Base-by-base conservation (phyloP, 192 early-diverging fungal genomes). In the Coemansia sp. region DNA sequence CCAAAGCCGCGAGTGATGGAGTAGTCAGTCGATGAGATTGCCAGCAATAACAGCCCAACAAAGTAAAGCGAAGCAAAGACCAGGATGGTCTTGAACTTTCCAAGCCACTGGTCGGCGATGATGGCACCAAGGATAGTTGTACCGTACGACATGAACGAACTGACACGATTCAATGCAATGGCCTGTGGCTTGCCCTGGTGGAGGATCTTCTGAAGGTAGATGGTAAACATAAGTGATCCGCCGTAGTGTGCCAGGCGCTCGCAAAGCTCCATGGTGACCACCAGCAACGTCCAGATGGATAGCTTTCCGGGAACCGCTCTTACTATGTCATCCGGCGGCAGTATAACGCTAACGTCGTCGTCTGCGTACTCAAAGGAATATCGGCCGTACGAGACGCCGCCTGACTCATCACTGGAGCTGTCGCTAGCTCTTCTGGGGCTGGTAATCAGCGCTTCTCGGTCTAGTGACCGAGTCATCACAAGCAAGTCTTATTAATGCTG, bases 61-160 rank as follows among this genome's bases (percentile, higher is more conserved):
- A 87, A 59, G 65, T 93, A 93, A 32, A 90, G 45, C 7, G 65
- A 25, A n/a, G 78, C 71, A 64, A 92, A 91, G n/a, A 89, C 9
- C 31, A 86, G 20, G 32, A 93, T 92, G 6, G 92, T 85, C 31
- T 84, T 86, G 70, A 84, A 92, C 70, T 90, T 90, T 60, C 92
- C 92, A 19, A 85, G 59, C 76, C 82, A 89, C 73, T 87, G 83
- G 83, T 93, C 92, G 10, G 89, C 86, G 35, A 91, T 54, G 15
- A 89, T 72, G n/a, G 88, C 92, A 35, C 86, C 84, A 24, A 87
- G 49, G 35, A 87, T 79, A 15, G 86, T 77, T 19, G 86, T 87
- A 19, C 78, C 63, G 36, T 86, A 87, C 19, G 80, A 84, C 61
- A 76, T 76, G 65, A 88, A 86, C 63, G 84, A 79, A 68, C 79